Evolutionary conservation across 1,284 basidiomycete genomes (phyloP).

Genomic region (Moniliella sp.): DNA sequence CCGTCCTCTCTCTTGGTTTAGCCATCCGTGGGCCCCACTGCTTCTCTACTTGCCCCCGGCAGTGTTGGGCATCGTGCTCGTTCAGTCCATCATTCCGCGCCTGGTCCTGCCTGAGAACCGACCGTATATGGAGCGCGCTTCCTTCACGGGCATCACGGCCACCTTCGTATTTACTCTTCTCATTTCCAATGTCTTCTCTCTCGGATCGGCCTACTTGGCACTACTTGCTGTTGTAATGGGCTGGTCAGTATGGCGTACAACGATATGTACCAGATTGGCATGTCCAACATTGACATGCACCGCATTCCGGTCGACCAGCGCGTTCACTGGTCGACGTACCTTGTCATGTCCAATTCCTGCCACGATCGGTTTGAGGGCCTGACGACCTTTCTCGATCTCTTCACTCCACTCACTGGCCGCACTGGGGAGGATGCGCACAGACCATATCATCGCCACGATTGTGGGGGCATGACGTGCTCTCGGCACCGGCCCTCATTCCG

Average conservation of each 20-base stretch:
- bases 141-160: conserved; percentile 5
- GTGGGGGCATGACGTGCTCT: no score
- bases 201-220: conserved; percentile 51
- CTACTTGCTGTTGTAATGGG: conserved; percentile 44
- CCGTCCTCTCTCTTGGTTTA: conserved; percentile 38
- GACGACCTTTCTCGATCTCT: conserved; percentile 50
- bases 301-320: conserved; percentile 14
- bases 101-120: conserved; percentile 25
- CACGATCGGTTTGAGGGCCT: conserved; percentile 48
- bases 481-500: no score
- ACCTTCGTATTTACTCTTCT: conserved; percentile 10
- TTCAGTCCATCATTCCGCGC: conserved; percentile 45
- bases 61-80: conserved; percentile 41
- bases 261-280: conserved; percentile 20
- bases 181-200: conserved; percentile 42
- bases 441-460: no score
- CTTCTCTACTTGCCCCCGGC: conserved; percentile 56
- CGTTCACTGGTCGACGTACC: conserved; percentile 19
- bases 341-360: no score
- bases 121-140: conserved; percentile 24
- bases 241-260: conserved; percentile 9
- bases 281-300: conserved; percentile 11
- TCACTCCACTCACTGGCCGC: conserved; percentile 61
- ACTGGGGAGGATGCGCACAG: conserved; percentile 33
- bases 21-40: conserved; percentile 48